These are phyloP conservation scores for Boletus barrowsii DNA, from an alignment of 768 basidiomycete species.

Conservation along the genomic window DNA sequence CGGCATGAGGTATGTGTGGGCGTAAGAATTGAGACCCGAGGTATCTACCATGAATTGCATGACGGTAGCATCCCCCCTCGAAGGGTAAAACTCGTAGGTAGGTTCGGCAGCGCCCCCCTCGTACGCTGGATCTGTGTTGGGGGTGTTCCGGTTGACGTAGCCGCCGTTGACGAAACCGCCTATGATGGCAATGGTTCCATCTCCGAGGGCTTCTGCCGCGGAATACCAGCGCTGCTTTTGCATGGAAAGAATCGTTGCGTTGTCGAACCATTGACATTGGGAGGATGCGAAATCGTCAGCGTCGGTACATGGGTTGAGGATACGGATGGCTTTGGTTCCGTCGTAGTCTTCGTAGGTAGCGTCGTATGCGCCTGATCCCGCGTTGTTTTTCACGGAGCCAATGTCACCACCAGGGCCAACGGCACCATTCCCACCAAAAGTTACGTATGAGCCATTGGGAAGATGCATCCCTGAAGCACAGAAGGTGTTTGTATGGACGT, in stretches of 20 bases:
- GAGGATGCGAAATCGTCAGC: slow-evolving; percentile 45
- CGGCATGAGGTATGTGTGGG: slow-evolving; percentile 69
- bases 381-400: slow-evolving; percentile 47
- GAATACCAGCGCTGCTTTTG: slow-evolving; percentile 77
- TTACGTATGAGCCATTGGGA: slow-evolving; percentile 71
- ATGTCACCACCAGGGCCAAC: slow-evolving; percentile 62
- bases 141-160: slow-evolving; percentile 74
- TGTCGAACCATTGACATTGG: slow-evolving; percentile 72
- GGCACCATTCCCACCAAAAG: slow-evolving; percentile 79
- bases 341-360: slow-evolving; percentile 76
- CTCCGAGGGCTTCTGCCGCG: slow-evolving; percentile 65
- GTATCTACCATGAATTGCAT: slow-evolving; percentile 71
- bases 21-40: slow-evolving; percentile 76
- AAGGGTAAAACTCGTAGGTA: slow-evolving; percentile 81
- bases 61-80: slow-evolving; percentile 45
- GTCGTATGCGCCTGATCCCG: slow-evolving; percentile 53
- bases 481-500: slow-evolving; percentile 66
- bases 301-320: slow-evolving; percentile 71
- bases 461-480: slow-evolving; percentile 82
- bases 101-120: slow-evolving; percentile 76
- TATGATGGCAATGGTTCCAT: slow-evolving; percentile 77
- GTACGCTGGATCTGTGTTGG: slow-evolving; percentile 58
- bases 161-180: slow-evolving; percentile 80
- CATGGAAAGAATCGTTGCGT: slow-evolving; percentile 59
- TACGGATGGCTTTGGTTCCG: slow-evolving; percentile 74